A percentile compares a stretch with the other conserved stretches of the same genome.
Evolutionary conservation across 805 yeast genomes (phyloP).

Genomic region (Cyberlindnera nakhonratchasimensis): DNA sequence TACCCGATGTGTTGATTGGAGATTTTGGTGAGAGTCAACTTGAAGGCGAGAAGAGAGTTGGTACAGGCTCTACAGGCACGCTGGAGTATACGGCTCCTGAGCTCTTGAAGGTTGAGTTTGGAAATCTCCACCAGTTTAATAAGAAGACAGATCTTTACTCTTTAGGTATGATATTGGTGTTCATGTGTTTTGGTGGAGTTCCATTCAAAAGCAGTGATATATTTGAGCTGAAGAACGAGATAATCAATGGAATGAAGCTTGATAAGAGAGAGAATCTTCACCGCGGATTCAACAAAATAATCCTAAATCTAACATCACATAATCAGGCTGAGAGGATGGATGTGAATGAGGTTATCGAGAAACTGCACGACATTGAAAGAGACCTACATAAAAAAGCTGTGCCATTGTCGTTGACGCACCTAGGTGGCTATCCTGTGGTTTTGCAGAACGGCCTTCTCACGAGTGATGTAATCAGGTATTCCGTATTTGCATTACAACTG

Average conservation of each 20-base stretch:
- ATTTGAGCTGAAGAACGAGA: conserved; percentile 33
- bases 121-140: conserved; percentile 45
- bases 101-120: conserved; percentile 16
- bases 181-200: conserved; percentile 63
- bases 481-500: background rate
- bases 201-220: conserved; percentile 46
- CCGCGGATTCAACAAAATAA: conserved; percentile 33
- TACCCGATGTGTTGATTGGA: conserved; percentile 75
- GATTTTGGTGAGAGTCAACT: conserved; percentile 89
- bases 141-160: conserved; percentile 78
- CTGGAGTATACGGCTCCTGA: conserved; percentile 89
- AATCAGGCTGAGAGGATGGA: conserved; percentile 40
- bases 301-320: conserved; percentile 36
- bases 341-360: conserved; percentile 37
- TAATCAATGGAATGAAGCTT: conserved; percentile 23
- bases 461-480: no score
- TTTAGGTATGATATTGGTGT: conserved; percentile 78
- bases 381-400: conserved; percentile 1
- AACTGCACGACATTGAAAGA: conserved; percentile 24
- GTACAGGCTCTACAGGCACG: conserved; percentile 87
- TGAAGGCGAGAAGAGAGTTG: conserved; percentile 58
- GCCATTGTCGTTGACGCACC: conserved; percentile 4
- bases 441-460: no score
- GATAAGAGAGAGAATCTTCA: conserved; percentile 25
- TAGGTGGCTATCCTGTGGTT: background rate